Percentiles rank a stretch among this genome's conserved stretches.
Conservation (phyloP, 75 land plant genomes). For the Sequoia sempervirens region DNA sequence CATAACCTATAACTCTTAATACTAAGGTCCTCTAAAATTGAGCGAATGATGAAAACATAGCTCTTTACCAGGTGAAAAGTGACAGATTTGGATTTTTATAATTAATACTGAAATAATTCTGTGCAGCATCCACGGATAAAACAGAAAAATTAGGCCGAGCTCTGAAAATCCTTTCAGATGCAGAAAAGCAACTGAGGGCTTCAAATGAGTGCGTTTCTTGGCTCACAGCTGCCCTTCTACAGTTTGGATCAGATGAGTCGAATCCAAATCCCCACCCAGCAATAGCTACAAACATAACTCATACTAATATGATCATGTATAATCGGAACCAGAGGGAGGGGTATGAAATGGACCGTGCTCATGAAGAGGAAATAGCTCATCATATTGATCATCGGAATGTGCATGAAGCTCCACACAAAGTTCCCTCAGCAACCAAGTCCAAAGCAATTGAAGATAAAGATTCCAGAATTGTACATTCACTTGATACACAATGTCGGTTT, state of each 20-base stretch:
- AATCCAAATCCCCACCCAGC: conserved; percentile 23
- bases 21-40: background rate
- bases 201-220: conserved; percentile 64
- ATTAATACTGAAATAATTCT: background rate
- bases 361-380: conserved; percentile 13
- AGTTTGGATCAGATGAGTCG: conserved; percentile 36
- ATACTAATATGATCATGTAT: background rate
- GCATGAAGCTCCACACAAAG: background rate
- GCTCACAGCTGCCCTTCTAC: conserved; percentile 68
- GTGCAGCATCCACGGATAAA: conserved; percentile 28
- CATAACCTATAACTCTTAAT: background rate
- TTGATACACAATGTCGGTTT: background rate
- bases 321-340: conserved; percentile 4
- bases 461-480: background rate
- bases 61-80: background rate
- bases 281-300: conserved; percentile 12
- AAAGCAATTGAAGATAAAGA: background rate
- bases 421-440: background rate
- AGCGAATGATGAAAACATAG: background rate
- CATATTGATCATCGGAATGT: background rate
- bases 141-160: conserved; percentile 48
- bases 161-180: conserved; percentile 6
- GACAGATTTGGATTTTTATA: background rate
- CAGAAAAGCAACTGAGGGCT: conserved; percentile 64
- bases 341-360: conserved; percentile 8